A percentile compares a stretch with the other conserved stretches of the same genome.
These are phyloP conservation scores for Wickerhamomyces kurtzmanii DNA, from an alignment of 805 yeast species.

Conservation along the genomic window DNA sequence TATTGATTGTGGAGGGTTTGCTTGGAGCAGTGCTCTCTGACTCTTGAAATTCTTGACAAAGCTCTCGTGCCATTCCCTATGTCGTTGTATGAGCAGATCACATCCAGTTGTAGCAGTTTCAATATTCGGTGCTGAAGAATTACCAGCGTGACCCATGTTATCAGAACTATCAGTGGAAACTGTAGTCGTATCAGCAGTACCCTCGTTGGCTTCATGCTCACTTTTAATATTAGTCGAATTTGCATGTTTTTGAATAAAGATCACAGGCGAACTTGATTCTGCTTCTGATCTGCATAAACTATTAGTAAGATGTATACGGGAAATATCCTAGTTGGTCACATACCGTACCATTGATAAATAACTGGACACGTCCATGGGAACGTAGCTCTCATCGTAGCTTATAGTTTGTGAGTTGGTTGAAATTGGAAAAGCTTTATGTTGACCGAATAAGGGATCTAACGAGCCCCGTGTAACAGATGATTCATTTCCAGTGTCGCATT, in stretches of 20 bases:
- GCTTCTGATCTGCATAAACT: constrained; percentile 5
- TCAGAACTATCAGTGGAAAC: too few relatives aligned
- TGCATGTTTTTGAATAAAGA: constrained; percentile 3
- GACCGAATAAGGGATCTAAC: constrained; percentile 14
- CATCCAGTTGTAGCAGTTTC: constrained; percentile 3
- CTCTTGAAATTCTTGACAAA: constrained; percentile 2
- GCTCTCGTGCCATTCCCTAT: not conserved
- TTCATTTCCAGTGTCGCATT: constrained; percentile 1
- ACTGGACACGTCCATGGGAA: constrained; percentile 15
- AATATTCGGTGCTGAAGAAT: too few relatives aligned
- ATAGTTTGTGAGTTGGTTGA: constrained; percentile 6
- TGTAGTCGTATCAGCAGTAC: too few relatives aligned
- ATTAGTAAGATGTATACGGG: not conserved
- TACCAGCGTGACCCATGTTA: too few relatives aligned
- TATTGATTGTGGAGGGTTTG: constrained; percentile 4
- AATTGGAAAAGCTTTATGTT: constrained; percentile 15
- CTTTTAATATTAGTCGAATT: constrained; percentile 4
- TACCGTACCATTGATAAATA: constrained; percentile 16
- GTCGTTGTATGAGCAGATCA: constrained; percentile 1
- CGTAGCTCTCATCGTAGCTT: constrained; percentile 7
- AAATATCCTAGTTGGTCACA: not conserved
- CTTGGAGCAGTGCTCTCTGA: constrained; percentile 6
- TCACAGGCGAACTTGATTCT: constrained; percentile 6
- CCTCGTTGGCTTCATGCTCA: too few relatives aligned
- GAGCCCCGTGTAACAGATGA: constrained; percentile 4